A percentile compares a stretch with the other conserved stretches of the same genome.
Evolutionary conservation across 2,329 filamentous ascomycete species (phyloP).

Genomic region (Xylaria arbuscula): DNA sequence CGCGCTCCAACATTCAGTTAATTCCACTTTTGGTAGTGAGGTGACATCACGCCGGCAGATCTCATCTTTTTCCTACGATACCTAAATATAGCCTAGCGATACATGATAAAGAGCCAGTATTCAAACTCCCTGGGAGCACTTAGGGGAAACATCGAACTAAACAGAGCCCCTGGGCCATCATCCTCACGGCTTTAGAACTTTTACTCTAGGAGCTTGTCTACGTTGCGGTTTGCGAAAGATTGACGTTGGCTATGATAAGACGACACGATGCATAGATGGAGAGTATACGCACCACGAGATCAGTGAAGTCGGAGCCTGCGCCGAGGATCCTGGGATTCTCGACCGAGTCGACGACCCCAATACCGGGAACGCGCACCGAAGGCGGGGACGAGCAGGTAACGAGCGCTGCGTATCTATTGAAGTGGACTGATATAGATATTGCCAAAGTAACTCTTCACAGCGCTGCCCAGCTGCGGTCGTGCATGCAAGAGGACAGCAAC

Average conservation of each 20-base stretch:
- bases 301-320: conserved; percentile 8
- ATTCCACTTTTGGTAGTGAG: conserved; percentile 10
- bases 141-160: not conserved
- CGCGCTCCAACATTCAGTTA: not conserved
- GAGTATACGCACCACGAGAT: not conserved
- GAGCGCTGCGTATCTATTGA: conserved; percentile 39
- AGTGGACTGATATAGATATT: conserved; percentile 35
- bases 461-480: conserved; percentile 36
- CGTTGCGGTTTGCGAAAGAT: not conserved
- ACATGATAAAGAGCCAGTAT: not conserved
- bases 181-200: not conserved
- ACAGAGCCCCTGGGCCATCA: not conserved
- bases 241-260: not conserved
- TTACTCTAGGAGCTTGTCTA: not conserved
- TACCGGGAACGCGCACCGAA: not conserved
- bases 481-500: conserved; percentile 16
- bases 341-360: not conserved
- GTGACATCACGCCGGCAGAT: conserved; percentile 20
- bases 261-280: conserved; percentile 21
- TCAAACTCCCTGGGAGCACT: not conserved
- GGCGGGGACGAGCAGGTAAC: not conserved
- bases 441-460: conserved; percentile 31
- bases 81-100: not conserved
- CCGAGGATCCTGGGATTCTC: not conserved
- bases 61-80: not conserved